Conservation (phyloP, 352 stramenopile genomes). For the Pythium guiyangense region DNA sequence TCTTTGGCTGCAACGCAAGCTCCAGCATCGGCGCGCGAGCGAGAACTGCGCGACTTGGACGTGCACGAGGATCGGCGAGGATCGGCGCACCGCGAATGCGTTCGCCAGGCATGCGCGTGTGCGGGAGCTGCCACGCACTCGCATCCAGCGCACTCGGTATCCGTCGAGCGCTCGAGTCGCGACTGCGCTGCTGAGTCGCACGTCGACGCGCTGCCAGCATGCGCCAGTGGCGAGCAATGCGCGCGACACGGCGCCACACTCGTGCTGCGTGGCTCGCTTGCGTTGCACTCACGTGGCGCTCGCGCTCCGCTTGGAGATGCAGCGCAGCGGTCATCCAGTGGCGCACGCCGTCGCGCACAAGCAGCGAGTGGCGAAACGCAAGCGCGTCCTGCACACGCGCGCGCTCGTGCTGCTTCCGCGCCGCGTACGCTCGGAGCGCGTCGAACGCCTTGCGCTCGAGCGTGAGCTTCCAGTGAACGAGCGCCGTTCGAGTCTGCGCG, state of each 20-base stretch:
- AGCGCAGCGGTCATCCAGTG: slow-evolving; percentile 17
- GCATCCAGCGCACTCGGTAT: not conserved
- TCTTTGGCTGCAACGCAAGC: slow-evolving; percentile 28
- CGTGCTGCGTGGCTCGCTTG: slow-evolving; percentile 10
- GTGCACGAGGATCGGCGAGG: not conserved
- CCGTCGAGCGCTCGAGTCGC: not conserved
- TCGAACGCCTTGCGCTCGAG: slow-evolving; percentile 13
- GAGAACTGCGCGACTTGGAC: no score
- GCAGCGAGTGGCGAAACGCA: slow-evolving; percentile 14
- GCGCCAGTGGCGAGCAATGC: slow-evolving; percentile 17
- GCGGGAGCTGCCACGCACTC: not conserved
- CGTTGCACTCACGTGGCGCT: slow-evolving; percentile 2
- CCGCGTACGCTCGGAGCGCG: slow-evolving; percentile 2
- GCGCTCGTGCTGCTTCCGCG: slow-evolving; percentile 9
- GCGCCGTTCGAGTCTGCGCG: slow-evolving; percentile 8
- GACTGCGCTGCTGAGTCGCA: not conserved
- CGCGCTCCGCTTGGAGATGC: slow-evolving; percentile 11
- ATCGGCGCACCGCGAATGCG: not conserved
- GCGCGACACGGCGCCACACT: slow-evolving; percentile 15
- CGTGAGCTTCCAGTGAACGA: slow-evolving; percentile 19
- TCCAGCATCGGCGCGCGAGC: slow-evolving; percentile 13
- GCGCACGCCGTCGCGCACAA: slow-evolving; percentile 14
- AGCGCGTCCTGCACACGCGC: slow-evolving; percentile 13
- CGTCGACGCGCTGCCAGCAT: slow-evolving; percentile 3
- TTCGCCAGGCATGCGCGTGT: not conserved